Base-by-base conservation (phyloP, 2,329 filamentous ascomycete species). In the Geoglossum cookeanum region DNA sequence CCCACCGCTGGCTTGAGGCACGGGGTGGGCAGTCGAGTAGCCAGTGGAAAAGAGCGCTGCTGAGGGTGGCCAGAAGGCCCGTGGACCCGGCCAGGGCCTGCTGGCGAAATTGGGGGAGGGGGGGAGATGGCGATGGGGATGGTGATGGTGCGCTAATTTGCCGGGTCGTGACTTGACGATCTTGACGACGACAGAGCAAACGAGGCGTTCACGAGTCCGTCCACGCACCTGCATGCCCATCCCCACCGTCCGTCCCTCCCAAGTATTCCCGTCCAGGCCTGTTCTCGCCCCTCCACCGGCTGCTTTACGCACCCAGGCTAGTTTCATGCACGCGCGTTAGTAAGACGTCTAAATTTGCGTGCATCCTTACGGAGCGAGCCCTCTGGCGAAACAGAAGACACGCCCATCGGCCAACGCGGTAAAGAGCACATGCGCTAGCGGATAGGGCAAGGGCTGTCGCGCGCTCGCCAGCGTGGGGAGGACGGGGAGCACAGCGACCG, bases 281-380 rank as follows among this genome's bases (percentile, higher is more conserved):
- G 22, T 22, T 22, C 22, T 22, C 22, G 22, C 22, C 22, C 22
- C 22, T 22, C 8, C 39, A 4, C 39, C 15, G 39, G 39, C 42
- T 45, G 42, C 42, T 22, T 45, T 45, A 13, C 13, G 13, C 39
- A 17, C 7, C n/a, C 17, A 17, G 17, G 30, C 15, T 53, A 37
- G 49, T 53, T 53, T 53, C 49, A 53, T 53, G 49, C 49, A 17
- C 15, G 49, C 9, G 49, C n/a, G 49, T 53, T 53, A 53, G 49
- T 53, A 53, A 53, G 49, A 53, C 49, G 49, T 53, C 49, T 53
- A 53, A 53, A 53, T 53, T 53, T 53, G 49, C 30, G 37, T 37
- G 17, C 27, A 51, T 33, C 48, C 49, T 53, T 53, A 35, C 49
- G 15, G 5, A 52, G 48, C 48, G 27, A 8, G 39, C 42, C 6